Evolutionary conservation across 2,329 filamentous ascomycete genomes (phyloP), one percentile per base, ranked within the genome.

Genomic region (Penicillium sp.): DNA sequence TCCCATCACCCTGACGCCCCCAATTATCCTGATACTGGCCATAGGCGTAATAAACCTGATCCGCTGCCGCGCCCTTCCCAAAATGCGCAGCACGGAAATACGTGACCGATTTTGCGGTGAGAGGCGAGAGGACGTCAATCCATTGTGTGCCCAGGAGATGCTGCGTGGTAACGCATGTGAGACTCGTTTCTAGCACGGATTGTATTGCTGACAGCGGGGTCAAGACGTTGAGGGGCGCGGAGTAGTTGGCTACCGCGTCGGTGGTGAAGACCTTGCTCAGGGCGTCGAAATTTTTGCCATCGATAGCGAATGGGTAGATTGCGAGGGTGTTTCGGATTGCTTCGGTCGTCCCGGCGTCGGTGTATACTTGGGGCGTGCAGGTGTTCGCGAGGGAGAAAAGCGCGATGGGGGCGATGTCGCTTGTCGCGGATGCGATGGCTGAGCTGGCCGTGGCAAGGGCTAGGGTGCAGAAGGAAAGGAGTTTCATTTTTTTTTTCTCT

Each of bases 241-340:
- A 69, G 54, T 55, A 69, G 56, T 61, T 63, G 38, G 52, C 58
- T 38, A 53, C 59, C 37, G 42, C 58, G 42, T 58, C 62, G 47
- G 31, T 39, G 55, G 50, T 55, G 52, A 58, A 59, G 45, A 62
- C 54, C 8, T 50, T 60, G 37, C 49, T 58, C 10, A 62, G 54
- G 12, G 55, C 55, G 37, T 54, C 57, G 17, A 58, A 58, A 12
- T 58, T 50, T 37, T 58, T 58, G 42, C 51, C 57, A 34, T 58
- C 57, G 12, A 58, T 54, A 5, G 57, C 51, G 22, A 58, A 58
- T 11, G 57, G 57, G 20, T 58, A 58, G n/a, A 55, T 54, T 7
- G 57, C 57, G 17, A 58, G 51, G 11, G 57, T 58, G 38, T 58
- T 58, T 38, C 51, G 35, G 28, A 58, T 58, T n/a, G 57, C 51